phyloP scores from a whole-genome alignment of 768 basidiomycete genomes.

The Rhodotorula graminis region DNA sequence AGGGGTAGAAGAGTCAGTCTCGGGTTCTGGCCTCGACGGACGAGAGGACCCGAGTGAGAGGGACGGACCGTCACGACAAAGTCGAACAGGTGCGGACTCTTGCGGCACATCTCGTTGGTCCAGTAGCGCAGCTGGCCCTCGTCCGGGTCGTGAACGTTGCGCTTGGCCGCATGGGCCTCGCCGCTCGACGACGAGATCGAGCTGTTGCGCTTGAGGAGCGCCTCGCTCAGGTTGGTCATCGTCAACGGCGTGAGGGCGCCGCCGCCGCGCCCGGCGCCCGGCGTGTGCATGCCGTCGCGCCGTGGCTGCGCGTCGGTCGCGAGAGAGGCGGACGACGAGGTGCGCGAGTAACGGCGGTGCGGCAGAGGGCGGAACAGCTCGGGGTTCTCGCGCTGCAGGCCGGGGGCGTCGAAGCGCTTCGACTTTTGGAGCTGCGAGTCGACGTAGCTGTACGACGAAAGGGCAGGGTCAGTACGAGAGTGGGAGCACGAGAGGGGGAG shows the following conservation, averaged over 20 bases:
- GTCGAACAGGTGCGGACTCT: constrained; percentile 86
- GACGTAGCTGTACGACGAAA: constrained; percentile 64
- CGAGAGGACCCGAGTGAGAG: constrained; percentile 7
- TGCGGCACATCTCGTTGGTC: constrained; percentile 93
- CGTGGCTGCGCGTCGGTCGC: constrained; percentile 35
- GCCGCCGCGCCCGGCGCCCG: neutral
- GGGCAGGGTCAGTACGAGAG: neutral
- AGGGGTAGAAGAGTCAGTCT: neutral
- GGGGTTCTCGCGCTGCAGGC: constrained; percentile 78
- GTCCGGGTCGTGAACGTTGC: constrained; percentile 57
- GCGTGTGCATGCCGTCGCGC: constrained; percentile 48
- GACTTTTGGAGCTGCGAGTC: constrained; percentile 84
- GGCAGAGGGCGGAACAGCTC: constrained; percentile 77
- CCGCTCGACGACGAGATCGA: constrained; percentile 27
- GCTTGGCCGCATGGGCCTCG: constrained; percentile 33
- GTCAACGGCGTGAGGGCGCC: constrained; percentile 25
- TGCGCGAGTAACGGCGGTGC: constrained; percentile 57
- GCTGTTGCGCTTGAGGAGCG: constrained; percentile 36
- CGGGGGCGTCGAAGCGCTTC: constrained; percentile 86
- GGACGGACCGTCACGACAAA: constrained; percentile 87
- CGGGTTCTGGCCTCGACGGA: neutral
- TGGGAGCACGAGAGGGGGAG: neutral
- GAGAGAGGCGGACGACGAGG: constrained; percentile 33
- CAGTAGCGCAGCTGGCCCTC: constrained; percentile 94
- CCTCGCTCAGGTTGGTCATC: constrained; percentile 38